phyloP scores from a whole-genome alignment of 768 basidiomycete genomes.

The Serendipita sp. region DNA sequence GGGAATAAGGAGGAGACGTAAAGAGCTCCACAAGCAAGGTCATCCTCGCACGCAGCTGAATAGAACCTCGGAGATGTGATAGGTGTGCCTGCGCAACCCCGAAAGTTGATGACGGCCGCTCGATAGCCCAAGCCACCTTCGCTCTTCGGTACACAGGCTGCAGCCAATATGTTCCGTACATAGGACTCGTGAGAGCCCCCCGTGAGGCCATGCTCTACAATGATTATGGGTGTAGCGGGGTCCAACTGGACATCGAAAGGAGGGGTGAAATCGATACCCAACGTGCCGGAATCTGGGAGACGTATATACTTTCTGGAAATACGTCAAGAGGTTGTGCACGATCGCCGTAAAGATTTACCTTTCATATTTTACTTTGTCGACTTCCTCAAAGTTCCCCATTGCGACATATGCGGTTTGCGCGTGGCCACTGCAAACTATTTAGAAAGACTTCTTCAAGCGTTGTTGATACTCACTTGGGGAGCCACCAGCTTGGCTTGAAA shows the following conservation, averaged over 20 bases:
- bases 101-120: slow-evolving; percentile 79
- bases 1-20: slow-evolving; percentile 62
- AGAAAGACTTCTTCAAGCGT: neutral
- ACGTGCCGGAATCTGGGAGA: slow-evolving; percentile 26
- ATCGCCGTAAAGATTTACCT: slow-evolving; percentile 14
- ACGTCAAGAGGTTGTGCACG: slow-evolving; percentile 8
- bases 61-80: slow-evolving; percentile 72
- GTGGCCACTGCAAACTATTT: slow-evolving; percentile 18
- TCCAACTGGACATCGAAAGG: slow-evolving; percentile 14
- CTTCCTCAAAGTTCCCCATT: slow-evolving; percentile 22
- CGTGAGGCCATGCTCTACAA: slow-evolving; percentile 29
- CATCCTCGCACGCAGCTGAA: slow-evolving; percentile 79
- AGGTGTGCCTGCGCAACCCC: slow-evolving; percentile 80
- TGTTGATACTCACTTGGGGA: slow-evolving; percentile 16
- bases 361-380: slow-evolving; percentile 23
- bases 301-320: slow-evolving; percentile 20
- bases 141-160: slow-evolving; percentile 48
- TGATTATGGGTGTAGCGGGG: slow-evolving; percentile 28
- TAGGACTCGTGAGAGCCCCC: slow-evolving; percentile 74
- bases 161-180: slow-evolving; percentile 64
- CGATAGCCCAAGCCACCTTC: slow-evolving; percentile 85
- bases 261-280: slow-evolving; percentile 20
- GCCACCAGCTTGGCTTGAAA: slow-evolving; percentile 20
- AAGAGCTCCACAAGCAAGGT: slow-evolving; percentile 65
- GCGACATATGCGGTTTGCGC: slow-evolving; percentile 24